A percentile compares a stretch with the other conserved stretches of the same genome.
Conservation (phyloP, 306 rosid genomes). For the Hippophae gyantsensis region DNA sequence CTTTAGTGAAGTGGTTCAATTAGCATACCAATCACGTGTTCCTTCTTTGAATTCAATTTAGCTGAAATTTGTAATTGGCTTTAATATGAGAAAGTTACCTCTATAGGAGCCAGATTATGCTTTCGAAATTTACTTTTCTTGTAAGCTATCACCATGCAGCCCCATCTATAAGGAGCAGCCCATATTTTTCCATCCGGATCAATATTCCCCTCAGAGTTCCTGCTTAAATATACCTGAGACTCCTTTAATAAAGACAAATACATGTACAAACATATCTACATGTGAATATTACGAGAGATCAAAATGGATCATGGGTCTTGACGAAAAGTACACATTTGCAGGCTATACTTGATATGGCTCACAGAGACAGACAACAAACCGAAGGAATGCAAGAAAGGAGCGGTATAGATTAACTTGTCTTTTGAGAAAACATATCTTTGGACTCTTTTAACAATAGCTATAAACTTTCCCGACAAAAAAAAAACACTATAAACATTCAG, state of each 20-base stretch:
- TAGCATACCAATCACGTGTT: not conserved
- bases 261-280: not conserved
- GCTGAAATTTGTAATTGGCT: not conserved
- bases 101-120: conserved; percentile 66
- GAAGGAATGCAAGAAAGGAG: too few species aligned
- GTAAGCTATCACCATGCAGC: conserved; percentile 93
- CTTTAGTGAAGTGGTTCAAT: not conserved
- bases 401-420: too few species aligned
- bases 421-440: too few species aligned
- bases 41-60: too few species aligned
- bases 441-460: too few species aligned
- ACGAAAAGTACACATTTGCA: not conserved
- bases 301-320: not conserved
- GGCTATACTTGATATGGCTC: too few species aligned
- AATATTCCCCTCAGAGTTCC: conserved; percentile 66
- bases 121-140: conserved; percentile 60
- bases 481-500: too few species aligned
- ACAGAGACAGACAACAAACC: too few species aligned
- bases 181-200: conserved; percentile 73
- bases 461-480: too few species aligned
- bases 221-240: conserved; percentile 70
- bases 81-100: conserved; percentile 30
- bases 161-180: conserved; percentile 93
- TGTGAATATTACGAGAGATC: not conserved
- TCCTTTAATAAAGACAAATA: conserved; percentile 28